Percentiles rank a stretch among this genome's conserved stretches.
Evolutionary conservation across 2,329 filamentous ascomycete genomes (phyloP).

Genomic region (Pseudogymnoascus sp.): DNA sequence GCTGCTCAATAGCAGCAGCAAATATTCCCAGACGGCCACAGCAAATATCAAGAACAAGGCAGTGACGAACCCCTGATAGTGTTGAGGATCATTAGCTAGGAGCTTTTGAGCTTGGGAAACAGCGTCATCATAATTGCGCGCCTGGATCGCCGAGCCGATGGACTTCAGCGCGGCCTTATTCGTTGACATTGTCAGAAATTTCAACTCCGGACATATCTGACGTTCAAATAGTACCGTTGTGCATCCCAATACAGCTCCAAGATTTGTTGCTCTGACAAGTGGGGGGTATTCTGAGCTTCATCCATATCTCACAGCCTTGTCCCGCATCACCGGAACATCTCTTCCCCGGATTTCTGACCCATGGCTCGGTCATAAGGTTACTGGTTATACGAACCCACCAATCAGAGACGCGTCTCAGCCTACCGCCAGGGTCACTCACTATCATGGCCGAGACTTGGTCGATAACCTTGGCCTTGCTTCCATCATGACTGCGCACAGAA

Average conservation of each 20-base stretch:
- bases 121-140: slow-evolving; percentile 71
- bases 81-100: slow-evolving; percentile 64
- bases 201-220: not conserved
- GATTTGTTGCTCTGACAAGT: not conserved
- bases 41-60: not conserved
- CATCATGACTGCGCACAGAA: not conserved
- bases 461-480: not conserved
- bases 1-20: not conserved
- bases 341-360: slow-evolving; percentile 2
- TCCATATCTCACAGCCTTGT: slow-evolving; percentile 5
- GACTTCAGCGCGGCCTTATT: slow-evolving; percentile 66
- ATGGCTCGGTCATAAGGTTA: not conserved
- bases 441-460: not conserved
- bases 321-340: slow-evolving; percentile 5
- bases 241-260: not conserved
- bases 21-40: not conserved
- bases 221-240: not conserved
- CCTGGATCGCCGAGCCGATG: slow-evolving; percentile 69
- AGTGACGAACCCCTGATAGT: slow-evolving; percentile 66
- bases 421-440: slow-evolving; percentile 5
- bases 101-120: slow-evolving; percentile 61
- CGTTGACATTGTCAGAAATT: slow-evolving; percentile 23
- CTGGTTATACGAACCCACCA: not conserved
- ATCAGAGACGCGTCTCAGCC: not conserved
- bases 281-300: not conserved